A percentile compares a stretch with the other conserved stretches of the same genome.
Conservation (phyloP, 176 grass and related monocot genomes). For the Raddia distichophylla region DNA sequence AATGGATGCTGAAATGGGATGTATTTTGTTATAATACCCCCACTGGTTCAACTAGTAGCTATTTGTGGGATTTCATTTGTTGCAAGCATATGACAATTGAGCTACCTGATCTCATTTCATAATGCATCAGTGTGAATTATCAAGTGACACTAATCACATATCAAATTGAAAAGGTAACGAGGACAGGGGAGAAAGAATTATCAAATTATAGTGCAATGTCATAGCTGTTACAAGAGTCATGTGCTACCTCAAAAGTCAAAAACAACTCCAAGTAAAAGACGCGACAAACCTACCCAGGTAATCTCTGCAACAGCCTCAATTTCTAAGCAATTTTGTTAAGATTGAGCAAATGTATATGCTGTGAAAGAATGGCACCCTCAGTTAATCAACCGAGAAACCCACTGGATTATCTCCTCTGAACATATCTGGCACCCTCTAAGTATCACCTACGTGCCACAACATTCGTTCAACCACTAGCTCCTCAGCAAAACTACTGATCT, state of each 20-base stretch:
- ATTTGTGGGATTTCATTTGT: conserved; percentile 22
- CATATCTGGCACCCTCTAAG: conserved; percentile 16
- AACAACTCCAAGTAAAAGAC: conserved; percentile 11
- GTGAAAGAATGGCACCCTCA: conserved; percentile 1
- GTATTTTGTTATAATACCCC: background rate
- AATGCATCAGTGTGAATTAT: background rate
- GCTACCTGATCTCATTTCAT: conserved; percentile 1
- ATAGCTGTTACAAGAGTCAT: conserved; percentile 20
- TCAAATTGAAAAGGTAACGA: background rate
- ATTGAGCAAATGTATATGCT: background rate
- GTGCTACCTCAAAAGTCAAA: background rate
- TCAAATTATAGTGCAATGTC: background rate
- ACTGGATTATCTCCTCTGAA: conserved; percentile 2
- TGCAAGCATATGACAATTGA: conserved; percentile 16
- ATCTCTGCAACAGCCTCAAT: background rate
- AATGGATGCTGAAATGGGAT: conserved; percentile 26
- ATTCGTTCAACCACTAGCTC: background rate
- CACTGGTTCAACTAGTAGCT: conserved; percentile 11
- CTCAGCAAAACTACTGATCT: conserved; percentile 9
- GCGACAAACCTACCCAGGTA: conserved; percentile 22
- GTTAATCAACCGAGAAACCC: background rate
- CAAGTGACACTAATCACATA: conserved; percentile 1
- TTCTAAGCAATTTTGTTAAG: background rate
- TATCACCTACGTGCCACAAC: background rate
- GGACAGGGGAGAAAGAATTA: conserved; percentile 2